Conservation (phyloP, 208 protist genomes). For the Porcisia hertigi region DNA sequence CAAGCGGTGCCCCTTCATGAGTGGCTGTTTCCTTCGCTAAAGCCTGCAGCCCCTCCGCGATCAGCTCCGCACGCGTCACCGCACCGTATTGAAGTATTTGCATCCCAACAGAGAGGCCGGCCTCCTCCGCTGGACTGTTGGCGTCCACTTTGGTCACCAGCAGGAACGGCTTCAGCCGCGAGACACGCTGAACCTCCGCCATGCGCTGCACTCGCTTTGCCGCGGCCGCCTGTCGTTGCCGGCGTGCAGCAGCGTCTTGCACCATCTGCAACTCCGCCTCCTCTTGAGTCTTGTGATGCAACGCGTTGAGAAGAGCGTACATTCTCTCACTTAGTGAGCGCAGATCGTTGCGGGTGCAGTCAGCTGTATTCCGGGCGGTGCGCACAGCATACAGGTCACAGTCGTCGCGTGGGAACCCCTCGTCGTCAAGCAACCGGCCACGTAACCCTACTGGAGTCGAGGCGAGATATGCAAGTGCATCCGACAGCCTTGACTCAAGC, state of each 20-base stretch:
- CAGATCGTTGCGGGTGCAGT: slow-evolving; percentile 71
- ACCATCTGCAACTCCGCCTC: slow-evolving; percentile 64
- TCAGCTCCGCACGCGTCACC: slow-evolving; percentile 44
- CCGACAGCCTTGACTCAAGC: slow-evolving; percentile 44
- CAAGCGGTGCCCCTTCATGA: slow-evolving; percentile 50
- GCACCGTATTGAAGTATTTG: slow-evolving; percentile 65
- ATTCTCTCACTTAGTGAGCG: slow-evolving; percentile 45
- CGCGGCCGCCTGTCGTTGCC: slow-evolving; percentile 32
- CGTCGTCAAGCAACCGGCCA: slow-evolving; percentile 66
- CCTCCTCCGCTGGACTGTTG: slow-evolving; percentile 61
- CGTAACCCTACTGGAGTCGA: slow-evolving; percentile 67
- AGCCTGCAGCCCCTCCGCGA: slow-evolving; percentile 32
- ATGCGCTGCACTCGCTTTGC: slow-evolving; percentile 38
- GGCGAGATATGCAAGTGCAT: slow-evolving; percentile 62
- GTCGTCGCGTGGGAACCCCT: slow-evolving; percentile 81
- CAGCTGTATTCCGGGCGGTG: slow-evolving; percentile 64
- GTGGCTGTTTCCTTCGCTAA: slow-evolving; percentile 38
- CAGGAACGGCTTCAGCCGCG: slow-evolving; percentile 45
- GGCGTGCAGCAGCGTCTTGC: slow-evolving; percentile 25
- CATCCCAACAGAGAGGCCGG: slow-evolving; percentile 46
- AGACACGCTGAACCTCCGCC: slow-evolving; percentile 32
- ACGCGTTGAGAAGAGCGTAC: slow-evolving; percentile 53
- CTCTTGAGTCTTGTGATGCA: slow-evolving; percentile 56
- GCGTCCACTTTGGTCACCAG: slow-evolving; percentile 41
- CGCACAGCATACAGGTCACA: slow-evolving; percentile 89